phyloP scores from a whole-genome alignment of 1,284 basidiomycete species.

The Ceratobasidium theobromae region DNA sequence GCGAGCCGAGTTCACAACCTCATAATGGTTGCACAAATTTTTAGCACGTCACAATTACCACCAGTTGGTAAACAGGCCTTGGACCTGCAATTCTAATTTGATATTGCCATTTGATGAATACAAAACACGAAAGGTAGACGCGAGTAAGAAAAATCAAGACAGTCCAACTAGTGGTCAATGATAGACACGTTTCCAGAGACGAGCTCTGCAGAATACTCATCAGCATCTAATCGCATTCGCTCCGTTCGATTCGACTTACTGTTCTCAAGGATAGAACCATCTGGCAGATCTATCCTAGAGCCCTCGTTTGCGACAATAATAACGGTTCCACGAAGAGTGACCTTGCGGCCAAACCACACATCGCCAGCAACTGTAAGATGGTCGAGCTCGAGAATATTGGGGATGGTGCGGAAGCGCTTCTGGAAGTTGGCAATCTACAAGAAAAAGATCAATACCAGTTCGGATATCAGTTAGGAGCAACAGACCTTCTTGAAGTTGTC shows the following conservation, averaged over 20 bases:
- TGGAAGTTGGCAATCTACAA: slow-evolving; percentile 93
- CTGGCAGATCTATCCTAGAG: slow-evolving; percentile 92
- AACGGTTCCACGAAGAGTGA: slow-evolving; percentile 84
- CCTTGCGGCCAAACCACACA: slow-evolving; percentile 93
- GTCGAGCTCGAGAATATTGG: slow-evolving; percentile 90
- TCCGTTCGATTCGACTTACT: slow-evolving; percentile 50
- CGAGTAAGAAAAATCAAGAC: background rate
- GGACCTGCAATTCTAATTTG: background rate
- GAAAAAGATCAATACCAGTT: slow-evolving; percentile 32
- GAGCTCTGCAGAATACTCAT: slow-evolving; percentile 43
- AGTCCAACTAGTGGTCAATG: slow-evolving; percentile 49
- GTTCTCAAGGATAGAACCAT: slow-evolving; percentile 94
- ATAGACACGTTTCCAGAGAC: slow-evolving; percentile 58
- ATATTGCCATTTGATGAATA: slow-evolving; percentile 2
- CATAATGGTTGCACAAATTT: too few relatives aligned
- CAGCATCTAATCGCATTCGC: background rate
- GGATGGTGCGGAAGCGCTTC: slow-evolving; percentile 97
- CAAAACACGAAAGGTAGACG: background rate
- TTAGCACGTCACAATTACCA: too few relatives aligned
- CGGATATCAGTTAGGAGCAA: background rate
- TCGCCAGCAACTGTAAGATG: slow-evolving; percentile 97
- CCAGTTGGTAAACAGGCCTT: too few relatives aligned
- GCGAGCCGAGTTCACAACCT: too few relatives aligned
- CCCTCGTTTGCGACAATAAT: slow-evolving; percentile 93
- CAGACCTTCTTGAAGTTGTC: slow-evolving; percentile 83